Percentiles rank a stretch among this genome's conserved stretches.
phyloP scores from a whole-genome alignment of 352 stramenopile species.

The Phytophthora brassicae region DNA sequence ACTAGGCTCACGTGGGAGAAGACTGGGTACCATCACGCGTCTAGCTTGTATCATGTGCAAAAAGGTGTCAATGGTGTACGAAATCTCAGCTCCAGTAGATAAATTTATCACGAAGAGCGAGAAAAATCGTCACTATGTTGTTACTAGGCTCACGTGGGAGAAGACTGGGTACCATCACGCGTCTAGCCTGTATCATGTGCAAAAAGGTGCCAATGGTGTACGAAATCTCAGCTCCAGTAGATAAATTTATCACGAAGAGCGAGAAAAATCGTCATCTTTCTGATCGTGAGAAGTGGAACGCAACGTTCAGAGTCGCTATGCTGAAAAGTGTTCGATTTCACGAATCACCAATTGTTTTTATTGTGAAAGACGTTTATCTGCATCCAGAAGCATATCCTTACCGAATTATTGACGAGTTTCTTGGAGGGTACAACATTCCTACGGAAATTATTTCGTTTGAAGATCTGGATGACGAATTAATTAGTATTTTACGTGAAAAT shows the following conservation, averaged over 20 bases:
- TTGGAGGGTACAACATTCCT: constrained; percentile 41
- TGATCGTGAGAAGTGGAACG: constrained; percentile 33
- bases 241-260: background rate
- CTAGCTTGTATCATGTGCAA: constrained; percentile 61
- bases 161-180: constrained; percentile 56
- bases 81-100: constrained; percentile 7
- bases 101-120: background rate
- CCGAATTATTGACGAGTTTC: constrained; percentile 45
- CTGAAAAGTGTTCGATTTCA: constrained; percentile 38
- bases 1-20: constrained; percentile 44
- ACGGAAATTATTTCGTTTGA: constrained; percentile 51
- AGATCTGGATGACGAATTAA: constrained; percentile 51
- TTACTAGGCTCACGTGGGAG: constrained; percentile 47
- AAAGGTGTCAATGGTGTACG: constrained; percentile 34
- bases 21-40: constrained; percentile 53
- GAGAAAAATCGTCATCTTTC: background rate
- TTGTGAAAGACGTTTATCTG: constrained; percentile 56
- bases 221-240: constrained; percentile 8
- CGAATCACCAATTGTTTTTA: constrained; percentile 49
- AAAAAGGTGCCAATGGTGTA: constrained; percentile 41
- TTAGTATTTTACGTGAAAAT: constrained; percentile 39
- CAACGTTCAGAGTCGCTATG: constrained; percentile 40
- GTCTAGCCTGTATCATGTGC: constrained; percentile 57
- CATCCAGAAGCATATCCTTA: constrained; percentile 33
- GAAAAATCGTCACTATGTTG: background rate